Base-by-base conservation (phyloP, 371 early-diverging fungal species). In the Massospora cicadina region DNA sequence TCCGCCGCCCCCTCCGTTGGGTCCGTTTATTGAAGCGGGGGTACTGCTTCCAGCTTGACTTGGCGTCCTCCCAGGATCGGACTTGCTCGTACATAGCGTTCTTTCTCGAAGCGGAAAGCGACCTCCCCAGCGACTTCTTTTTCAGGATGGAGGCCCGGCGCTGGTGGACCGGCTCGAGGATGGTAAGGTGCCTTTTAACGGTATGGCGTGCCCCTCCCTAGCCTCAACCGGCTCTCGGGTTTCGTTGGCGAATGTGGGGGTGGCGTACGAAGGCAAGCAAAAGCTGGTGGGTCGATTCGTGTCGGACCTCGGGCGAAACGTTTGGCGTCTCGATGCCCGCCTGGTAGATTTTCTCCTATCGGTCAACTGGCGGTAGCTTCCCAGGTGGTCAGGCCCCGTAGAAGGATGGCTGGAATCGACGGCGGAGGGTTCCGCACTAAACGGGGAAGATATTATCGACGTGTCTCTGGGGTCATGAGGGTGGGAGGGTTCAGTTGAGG, bases 1-100 rank as follows among this genome's bases (percentile, higher is more conserved):
- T 80, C 79, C 60, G 74, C 12, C 76, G 72, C 55, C 68, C 25
- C 43, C 43, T 43, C 43, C 43, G 17, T 43, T 43, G 43, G 67
- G 66, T 28, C 65, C 75, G 71, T 24, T 68, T 73, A 24, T 72
- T 71, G 63, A 68, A 62, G 43, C 74, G 68, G 2, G 32, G 25
- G 55, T 63, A 54, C 27, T 69, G 66, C 24, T 64, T 60, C 64
- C 60, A 64, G 58, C 60, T 69, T 33, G 59, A 60, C 55, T 66
- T 66, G 26, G 63, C 69, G 12, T 66, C 65, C 13, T 66, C 67
- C 54, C 65, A 65, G 29, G 33, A 59, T 3, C 28, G 55, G 1
- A 56, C 54, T 5, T 29, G 1, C 17, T 10, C 25, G 27, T 27
- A 5, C 21, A 29, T 17, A 17, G 58, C 10, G 2, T 58, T 58